Percentiles rank a stretch among this genome's conserved stretches.
These are phyloP conservation scores for Isabelozyma heimii DNA, from an alignment of 805 yeast genomes.

Conservation along the genomic window DNA sequence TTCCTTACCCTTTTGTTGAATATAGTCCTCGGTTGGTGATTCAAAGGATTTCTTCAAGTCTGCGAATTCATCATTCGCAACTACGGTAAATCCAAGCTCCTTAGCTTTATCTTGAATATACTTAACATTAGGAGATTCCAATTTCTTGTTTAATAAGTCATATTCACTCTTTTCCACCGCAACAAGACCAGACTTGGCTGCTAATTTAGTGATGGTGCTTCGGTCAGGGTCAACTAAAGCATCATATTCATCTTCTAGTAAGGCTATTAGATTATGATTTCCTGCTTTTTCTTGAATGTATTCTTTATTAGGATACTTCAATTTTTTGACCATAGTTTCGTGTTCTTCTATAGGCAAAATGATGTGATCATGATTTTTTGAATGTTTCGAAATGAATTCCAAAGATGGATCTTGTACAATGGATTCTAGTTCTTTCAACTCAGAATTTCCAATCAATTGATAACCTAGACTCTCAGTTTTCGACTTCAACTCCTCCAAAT, in stretches of 20 bases:
- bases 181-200: constrained; percentile 9
- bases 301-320: constrained; percentile 7
- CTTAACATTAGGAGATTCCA: not conserved
- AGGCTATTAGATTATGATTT: constrained; percentile 10
- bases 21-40: constrained; percentile 5
- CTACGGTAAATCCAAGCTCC: constrained; percentile 8
- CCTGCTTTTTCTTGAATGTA: constrained; percentile 5
- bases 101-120: constrained; percentile 20
- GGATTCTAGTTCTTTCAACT: constrained; percentile 11
- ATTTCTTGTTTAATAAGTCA: constrained; percentile 1
- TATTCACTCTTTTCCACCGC: constrained; percentile 9
- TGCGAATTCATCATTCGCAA: constrained; percentile 11
- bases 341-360: not conserved
- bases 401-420: constrained; percentile 7
- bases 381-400: not conserved
- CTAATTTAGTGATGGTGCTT: not conserved
- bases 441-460: not conserved
- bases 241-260: constrained; percentile 9
- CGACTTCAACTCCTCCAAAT: constrained; percentile 6
- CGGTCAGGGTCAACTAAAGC: constrained; percentile 5
- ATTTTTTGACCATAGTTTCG: not conserved
- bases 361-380: not conserved
- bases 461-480: not conserved
- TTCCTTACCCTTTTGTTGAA: constrained; percentile 9
- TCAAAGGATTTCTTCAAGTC: constrained; percentile 7